Conservation (phyloP, 805 yeast genomes). For the Spathaspora arborariae region DNA sequence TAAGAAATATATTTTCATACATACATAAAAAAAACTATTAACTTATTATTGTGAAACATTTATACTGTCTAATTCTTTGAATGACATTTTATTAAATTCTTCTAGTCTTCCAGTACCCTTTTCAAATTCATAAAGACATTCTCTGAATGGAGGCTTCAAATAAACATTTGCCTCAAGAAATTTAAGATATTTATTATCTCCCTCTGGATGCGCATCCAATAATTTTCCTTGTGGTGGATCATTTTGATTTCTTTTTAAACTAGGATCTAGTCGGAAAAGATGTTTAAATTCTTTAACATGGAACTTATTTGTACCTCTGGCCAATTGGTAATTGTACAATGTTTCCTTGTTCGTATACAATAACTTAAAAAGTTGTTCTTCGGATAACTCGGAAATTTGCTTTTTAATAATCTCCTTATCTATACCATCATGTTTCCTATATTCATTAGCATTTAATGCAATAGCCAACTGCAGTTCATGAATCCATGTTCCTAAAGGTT, state of each 20-base stretch:
- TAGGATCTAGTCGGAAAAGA: conserved; percentile 13
- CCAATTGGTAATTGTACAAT: conserved; percentile 19
- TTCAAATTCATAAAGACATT: conserved; percentile 6
- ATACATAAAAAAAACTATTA: background rate
- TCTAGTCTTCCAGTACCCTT: background rate
- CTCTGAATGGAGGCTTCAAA: conserved; percentile 4
- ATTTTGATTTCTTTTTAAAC: conserved; percentile 2
- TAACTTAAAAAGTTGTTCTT: conserved; percentile 19
- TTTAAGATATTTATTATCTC: background rate
- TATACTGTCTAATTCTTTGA: conserved; percentile 1
- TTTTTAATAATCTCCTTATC: too few species aligned
- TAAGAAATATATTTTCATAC: too few species aligned
- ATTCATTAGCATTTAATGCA: too few species aligned
- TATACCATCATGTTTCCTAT: too few species aligned
- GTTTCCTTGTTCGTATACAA: conserved; percentile 14
- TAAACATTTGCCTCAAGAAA: conserved; percentile 3
- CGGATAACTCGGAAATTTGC: conserved; percentile 18
- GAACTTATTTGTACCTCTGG: conserved; percentile 14
- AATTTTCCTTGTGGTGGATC: conserved; percentile 5
- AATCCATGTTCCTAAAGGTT: too few species aligned
- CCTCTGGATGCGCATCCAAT: background rate
- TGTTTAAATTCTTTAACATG: conserved; percentile 16
- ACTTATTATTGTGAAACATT: background rate
- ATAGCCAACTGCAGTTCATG: too few species aligned
- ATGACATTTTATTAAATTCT: conserved; percentile 1